Conservation (phyloP, 768 basidiomycete species). For the Mycena venus region DNA sequence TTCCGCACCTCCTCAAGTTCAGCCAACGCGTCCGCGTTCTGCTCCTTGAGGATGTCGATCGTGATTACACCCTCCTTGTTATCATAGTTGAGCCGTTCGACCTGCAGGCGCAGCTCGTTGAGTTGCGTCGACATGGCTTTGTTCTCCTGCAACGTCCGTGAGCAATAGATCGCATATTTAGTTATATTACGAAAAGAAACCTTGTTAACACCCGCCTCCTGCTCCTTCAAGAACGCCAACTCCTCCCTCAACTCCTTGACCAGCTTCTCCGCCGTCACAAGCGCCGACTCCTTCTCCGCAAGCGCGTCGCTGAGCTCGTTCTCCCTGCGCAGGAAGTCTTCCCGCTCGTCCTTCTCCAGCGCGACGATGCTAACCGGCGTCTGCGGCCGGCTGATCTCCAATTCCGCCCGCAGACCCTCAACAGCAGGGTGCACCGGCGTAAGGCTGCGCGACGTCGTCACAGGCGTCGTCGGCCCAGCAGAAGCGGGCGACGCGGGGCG, state of each 20-base stretch:
- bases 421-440: slow-evolving; percentile 83
- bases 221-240: slow-evolving; percentile 90
- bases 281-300: slow-evolving; percentile 90
- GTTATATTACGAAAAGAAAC: slow-evolving; percentile 51
- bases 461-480: slow-evolving; percentile 61
- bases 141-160: slow-evolving; percentile 75
- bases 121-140: slow-evolving; percentile 94
- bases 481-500: slow-evolving; percentile 73
- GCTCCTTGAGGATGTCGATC: slow-evolving; percentile 95
- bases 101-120: slow-evolving; percentile 91
- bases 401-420: slow-evolving; percentile 77
- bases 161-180: neutral
- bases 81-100: slow-evolving; percentile 94
- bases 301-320: slow-evolving; percentile 96
- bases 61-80: slow-evolving; percentile 95
- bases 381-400: slow-evolving; percentile 85
- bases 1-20: slow-evolving; percentile 93
- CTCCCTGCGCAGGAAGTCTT: slow-evolving; percentile 96
- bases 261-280: slow-evolving; percentile 86
- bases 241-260: slow-evolving; percentile 93
- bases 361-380: slow-evolving; percentile 91
- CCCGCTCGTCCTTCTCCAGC: slow-evolving; percentile 95
- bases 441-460: slow-evolving; percentile 61
- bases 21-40: slow-evolving; percentile 86
- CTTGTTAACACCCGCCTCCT: slow-evolving; percentile 84